phyloP scores from a whole-genome alignment of 2,329 filamentous ascomycete genomes.

The Aspergillus persii region DNA sequence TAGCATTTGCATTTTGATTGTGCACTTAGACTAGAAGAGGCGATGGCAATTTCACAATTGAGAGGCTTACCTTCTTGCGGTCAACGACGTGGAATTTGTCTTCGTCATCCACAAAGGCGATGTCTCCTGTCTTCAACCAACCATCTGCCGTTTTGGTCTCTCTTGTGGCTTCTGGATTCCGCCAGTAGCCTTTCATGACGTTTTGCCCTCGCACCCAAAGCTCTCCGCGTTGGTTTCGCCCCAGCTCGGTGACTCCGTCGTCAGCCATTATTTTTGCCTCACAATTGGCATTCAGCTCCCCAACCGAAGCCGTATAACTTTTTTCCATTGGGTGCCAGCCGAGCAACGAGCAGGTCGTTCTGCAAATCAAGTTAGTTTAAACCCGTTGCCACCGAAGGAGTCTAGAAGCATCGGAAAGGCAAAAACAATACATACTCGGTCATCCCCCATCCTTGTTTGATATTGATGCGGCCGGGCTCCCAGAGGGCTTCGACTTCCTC shows the following conservation, averaged over 20 bases:
- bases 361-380: conserved; percentile 18
- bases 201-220: conserved; percentile 71
- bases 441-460: conserved; percentile 83
- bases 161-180: conserved; percentile 64
- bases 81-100: conserved; percentile 67
- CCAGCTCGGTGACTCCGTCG: conserved; percentile 49
- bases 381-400: background rate
- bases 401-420: background rate
- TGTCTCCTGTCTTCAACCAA: conserved; percentile 71
- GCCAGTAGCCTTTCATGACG: conserved; percentile 75
- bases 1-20: background rate
- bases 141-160: conserved; percentile 62
- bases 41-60: background rate
- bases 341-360: conserved; percentile 66
- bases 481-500: conserved; percentile 60
- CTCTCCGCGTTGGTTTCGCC: conserved; percentile 61
- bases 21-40: background rate
- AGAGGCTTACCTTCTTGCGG: conserved; percentile 60
- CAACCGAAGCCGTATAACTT: conserved; percentile 54
- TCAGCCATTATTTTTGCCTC: conserved; percentile 63
- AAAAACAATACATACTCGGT: conserved; percentile 57
- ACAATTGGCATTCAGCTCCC: conserved; percentile 64
- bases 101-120: conserved; percentile 60
- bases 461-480: conserved; percentile 47
- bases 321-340: conserved; percentile 59